Percentiles rank a stretch among this genome's conserved stretches.
Conservation (phyloP, 2,329 filamentous ascomycete genomes). For the Diplodia intermedia region DNA sequence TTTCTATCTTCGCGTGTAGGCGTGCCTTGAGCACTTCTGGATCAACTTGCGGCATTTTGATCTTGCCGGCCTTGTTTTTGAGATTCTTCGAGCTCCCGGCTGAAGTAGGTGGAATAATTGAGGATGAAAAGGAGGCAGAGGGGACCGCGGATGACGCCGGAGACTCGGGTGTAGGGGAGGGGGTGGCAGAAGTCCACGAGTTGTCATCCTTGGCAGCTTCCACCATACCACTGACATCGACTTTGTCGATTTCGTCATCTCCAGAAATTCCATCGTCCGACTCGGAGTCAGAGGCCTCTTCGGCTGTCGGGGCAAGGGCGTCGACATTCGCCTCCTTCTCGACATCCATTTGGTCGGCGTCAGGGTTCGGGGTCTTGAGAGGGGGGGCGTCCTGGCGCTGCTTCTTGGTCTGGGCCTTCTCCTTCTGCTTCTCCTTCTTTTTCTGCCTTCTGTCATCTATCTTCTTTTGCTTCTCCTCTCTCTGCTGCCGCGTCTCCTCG, state of each 20-base stretch:
- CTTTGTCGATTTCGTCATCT: constrained; percentile 44
- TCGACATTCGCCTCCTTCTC: constrained; percentile 37
- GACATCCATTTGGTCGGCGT: constrained; percentile 41
- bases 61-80: constrained; percentile 41
- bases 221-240: constrained; percentile 48
- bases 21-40: constrained; percentile 78
- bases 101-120: constrained; percentile 48
- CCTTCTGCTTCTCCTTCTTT: constrained; percentile 46
- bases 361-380: constrained; percentile 28
- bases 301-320: constrained; percentile 36
- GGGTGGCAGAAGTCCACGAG: constrained; percentile 45
- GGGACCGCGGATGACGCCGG: constrained; percentile 50
- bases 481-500: constrained; percentile 52
- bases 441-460: constrained; percentile 50
- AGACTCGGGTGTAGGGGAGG: constrained; percentile 47
- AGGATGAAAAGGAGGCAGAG: constrained; percentile 57
- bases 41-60: constrained; percentile 64
- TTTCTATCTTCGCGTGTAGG: constrained; percentile 82
- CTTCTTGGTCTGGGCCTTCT: constrained; percentile 41
- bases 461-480: constrained; percentile 55
- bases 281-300: constrained; percentile 41
- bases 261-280: constrained; percentile 36
- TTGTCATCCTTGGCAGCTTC: constrained; percentile 40
- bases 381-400: constrained; percentile 38
- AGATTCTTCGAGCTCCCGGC: constrained; percentile 39